Evolutionary conservation across 768 basidiomycete genomes (phyloP).

Genomic region (Psilocybe sp.): DNA sequence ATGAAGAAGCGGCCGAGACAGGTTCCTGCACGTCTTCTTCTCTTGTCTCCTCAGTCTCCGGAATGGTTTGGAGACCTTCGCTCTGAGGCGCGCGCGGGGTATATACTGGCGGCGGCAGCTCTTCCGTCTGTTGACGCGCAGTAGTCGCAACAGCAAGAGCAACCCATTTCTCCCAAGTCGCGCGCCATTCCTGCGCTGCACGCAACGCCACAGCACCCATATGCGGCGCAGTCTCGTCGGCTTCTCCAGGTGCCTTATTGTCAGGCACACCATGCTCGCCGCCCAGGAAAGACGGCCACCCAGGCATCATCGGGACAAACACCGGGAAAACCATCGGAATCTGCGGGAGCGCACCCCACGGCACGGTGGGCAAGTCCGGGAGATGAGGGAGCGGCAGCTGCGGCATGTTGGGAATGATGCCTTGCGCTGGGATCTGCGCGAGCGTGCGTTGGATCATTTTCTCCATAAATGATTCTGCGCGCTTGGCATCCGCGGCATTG

Average conservation of each 20-base stretch:
- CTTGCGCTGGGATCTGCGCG: constrained; percentile 56
- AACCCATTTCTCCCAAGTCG: constrained; percentile 78
- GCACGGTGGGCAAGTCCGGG: constrained; percentile 64
- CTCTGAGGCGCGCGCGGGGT: constrained; percentile 52
- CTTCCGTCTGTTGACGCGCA: constrained; percentile 40
- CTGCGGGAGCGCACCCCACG: constrained; percentile 62
- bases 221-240: constrained; percentile 32
- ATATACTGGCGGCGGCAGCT: constrained; percentile 70
- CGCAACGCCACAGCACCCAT: constrained; percentile 42
- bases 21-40: constrained; percentile 13
- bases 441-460: constrained; percentile 76
- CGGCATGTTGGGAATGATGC: constrained; percentile 42
- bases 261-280: constrained; percentile 34
- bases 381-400: constrained; percentile 51
- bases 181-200: constrained; percentile 60
- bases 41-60: constrained; percentile 7
- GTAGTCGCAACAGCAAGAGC: constrained; percentile 50
- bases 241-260: constrained; percentile 27
- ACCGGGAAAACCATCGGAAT: constrained; percentile 80
- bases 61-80: constrained; percentile 8
- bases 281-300: constrained; percentile 63
- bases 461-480: constrained; percentile 56
- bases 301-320: constrained; percentile 63
- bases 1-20: constrained; percentile 4
- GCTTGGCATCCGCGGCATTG: constrained; percentile 38